Conservation (phyloP, 2,329 filamentous ascomycete genomes). For the Rutstroemia sydowiana region DNA sequence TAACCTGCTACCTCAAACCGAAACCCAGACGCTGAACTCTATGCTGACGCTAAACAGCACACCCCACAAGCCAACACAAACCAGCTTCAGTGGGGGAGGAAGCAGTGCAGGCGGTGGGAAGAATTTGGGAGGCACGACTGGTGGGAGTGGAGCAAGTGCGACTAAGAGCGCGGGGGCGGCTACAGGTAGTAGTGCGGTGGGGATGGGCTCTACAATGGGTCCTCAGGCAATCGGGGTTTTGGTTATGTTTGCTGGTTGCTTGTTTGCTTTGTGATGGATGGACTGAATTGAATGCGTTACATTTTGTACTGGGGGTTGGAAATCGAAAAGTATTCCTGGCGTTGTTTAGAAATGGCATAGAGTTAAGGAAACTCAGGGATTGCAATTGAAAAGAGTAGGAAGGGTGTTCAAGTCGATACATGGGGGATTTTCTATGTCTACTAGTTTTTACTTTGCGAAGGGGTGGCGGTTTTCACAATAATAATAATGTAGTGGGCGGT, state of each 20-base stretch:
- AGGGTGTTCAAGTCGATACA: no score
- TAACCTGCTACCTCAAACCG: no score
- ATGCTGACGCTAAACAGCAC: constrained; percentile 3
- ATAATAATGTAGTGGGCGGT: no score
- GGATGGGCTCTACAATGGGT: neutral
- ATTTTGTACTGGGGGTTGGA: no score
- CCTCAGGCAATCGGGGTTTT: neutral
- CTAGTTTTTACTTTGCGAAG: no score
- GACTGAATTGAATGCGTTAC: no score
- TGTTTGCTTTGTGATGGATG: constrained; percentile 6
- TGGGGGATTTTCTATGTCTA: no score
- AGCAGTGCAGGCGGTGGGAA: neutral
- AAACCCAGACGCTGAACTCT: neutral
- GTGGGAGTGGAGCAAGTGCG: neutral
- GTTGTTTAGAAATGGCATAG: no score
- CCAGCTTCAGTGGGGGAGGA: neutral
- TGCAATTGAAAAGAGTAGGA: no score
- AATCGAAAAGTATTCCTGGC: no score
- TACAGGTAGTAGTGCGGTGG: neutral
- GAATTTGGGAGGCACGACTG: neutral
- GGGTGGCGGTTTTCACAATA: no score
- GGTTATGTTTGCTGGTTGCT: neutral
- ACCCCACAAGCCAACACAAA: neutral
- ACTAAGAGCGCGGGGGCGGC: neutral
- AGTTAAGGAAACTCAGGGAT: no score